Conservation (phyloP, 352 stramenopile genomes). For the Hyaloperonospora brassicae region DNA sequence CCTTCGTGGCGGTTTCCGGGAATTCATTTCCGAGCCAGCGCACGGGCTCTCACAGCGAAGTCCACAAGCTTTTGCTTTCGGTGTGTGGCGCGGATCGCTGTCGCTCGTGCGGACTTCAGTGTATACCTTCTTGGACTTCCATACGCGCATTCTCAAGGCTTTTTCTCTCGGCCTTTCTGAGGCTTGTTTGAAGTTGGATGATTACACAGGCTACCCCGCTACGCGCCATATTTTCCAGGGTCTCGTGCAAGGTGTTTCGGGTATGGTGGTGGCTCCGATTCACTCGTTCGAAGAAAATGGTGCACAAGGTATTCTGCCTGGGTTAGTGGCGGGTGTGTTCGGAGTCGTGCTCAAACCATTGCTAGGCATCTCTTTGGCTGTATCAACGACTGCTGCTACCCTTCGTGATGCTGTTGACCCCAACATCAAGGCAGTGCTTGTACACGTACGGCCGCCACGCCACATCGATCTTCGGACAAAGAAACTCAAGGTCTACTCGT, state of each 20-base stretch:
- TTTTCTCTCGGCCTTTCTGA: constrained; percentile 76
- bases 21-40: constrained; percentile 77
- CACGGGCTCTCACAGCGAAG: constrained; percentile 75
- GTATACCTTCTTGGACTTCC: constrained; percentile 84
- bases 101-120: constrained; percentile 76
- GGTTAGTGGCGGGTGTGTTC: constrained; percentile 68
- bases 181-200: constrained; percentile 78
- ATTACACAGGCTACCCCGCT: constrained; percentile 82
- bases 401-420: constrained; percentile 73
- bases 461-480: constrained; percentile 79
- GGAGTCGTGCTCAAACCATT: constrained; percentile 78
- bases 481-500: constrained; percentile 78
- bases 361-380: constrained; percentile 66
- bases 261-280: constrained; percentile 77
- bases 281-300: constrained; percentile 76
- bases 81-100: constrained; percentile 72
- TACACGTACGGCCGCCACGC: constrained; percentile 65
- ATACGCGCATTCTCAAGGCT: constrained; percentile 77
- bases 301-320: constrained; percentile 63
- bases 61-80: constrained; percentile 68
- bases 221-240: constrained; percentile 84
- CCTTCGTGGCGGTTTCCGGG: constrained; percentile 63
- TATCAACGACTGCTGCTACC: constrained; percentile 58
- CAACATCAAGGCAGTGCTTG: constrained; percentile 73
- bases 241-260: constrained; percentile 77